Percentiles rank a stretch among this genome's conserved stretches.
phyloP scores from a whole-genome alignment of 257 asterid genomes.

The Hygrophila difformis region DNA sequence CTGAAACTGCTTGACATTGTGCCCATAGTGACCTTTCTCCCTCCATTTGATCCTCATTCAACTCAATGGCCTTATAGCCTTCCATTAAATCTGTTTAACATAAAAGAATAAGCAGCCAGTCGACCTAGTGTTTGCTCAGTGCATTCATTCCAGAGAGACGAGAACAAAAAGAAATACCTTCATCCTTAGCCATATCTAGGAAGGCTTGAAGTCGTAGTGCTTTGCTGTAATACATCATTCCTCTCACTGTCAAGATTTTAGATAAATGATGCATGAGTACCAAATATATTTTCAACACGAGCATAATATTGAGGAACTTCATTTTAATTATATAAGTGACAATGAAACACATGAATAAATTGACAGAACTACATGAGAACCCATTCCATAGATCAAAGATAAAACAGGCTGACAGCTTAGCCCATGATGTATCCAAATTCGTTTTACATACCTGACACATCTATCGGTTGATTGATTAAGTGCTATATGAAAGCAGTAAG shows the following conservation, averaged over 20 bases:
- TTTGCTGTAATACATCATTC: slow-evolving; percentile 94
- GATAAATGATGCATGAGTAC: neutral
- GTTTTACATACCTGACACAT: neutral
- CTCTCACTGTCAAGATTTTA: slow-evolving; percentile 56
- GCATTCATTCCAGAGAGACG: slow-evolving; percentile 4
- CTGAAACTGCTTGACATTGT: slow-evolving; percentile 86
- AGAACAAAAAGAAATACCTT: slow-evolving; percentile 36
- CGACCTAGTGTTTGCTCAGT: neutral
- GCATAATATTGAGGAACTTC: too few relatives aligned
- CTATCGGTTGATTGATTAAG: neutral
- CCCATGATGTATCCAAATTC: neutral
- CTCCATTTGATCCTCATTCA: slow-evolving; percentile 73
- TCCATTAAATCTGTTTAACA: slow-evolving; percentile 68
- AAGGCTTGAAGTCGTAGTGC: slow-evolving; percentile 89
- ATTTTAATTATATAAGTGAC: too few relatives aligned
- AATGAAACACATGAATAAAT: too few relatives aligned
- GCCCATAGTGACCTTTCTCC: slow-evolving; percentile 77
- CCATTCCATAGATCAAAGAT: too few relatives aligned
- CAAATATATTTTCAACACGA: neutral
- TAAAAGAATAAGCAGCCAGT: slow-evolving; percentile 4
- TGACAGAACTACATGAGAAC: too few relatives aligned
- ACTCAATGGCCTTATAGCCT: slow-evolving; percentile 85
- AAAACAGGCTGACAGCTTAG: too few relatives aligned
- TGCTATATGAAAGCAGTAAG: neutral
- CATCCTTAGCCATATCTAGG: slow-evolving; percentile 92